Conservation (phyloP, 352 stramenopile genomes). For the Phytopythium boreale region DNA sequence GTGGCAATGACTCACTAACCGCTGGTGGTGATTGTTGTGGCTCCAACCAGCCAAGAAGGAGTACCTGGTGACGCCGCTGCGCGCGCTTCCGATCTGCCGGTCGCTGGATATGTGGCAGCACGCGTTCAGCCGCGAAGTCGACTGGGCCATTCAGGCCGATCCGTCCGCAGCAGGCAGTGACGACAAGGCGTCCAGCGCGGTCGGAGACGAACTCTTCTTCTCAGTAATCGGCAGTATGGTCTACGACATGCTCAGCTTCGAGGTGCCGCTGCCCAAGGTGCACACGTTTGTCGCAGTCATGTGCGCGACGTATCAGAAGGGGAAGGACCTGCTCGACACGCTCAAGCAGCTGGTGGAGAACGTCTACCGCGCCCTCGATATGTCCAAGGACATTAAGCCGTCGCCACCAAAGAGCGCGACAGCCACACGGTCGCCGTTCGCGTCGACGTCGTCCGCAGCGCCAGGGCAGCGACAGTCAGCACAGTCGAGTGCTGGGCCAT, state of each 20-base stretch:
- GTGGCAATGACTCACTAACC: not conserved
- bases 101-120: constrained; percentile 87
- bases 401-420: constrained; percentile 21
- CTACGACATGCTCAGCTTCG: constrained; percentile 85
- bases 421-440: not conserved
- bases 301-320: constrained; percentile 82
- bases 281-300: constrained; percentile 80
- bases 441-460: not conserved
- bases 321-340: constrained; percentile 57
- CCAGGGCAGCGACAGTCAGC: not conserved
- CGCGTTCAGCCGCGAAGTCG: constrained; percentile 75
- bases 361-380: constrained; percentile 68
- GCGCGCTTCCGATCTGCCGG: constrained; percentile 61
- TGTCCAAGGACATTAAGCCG: constrained; percentile 69
- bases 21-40: constrained; percentile 4
- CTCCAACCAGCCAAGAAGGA: constrained; percentile 66
- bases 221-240: constrained; percentile 77
- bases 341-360: constrained; percentile 82
- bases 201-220: constrained; percentile 79
- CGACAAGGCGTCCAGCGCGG: constrained; percentile 23
- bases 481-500: not conserved
- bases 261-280: constrained; percentile 68
- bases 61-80: constrained; percentile 65
- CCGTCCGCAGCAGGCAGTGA: constrained; percentile 21
- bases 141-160: constrained; percentile 42